Percentiles rank a stretch among this genome's conserved stretches.
phyloP scores from a whole-genome alignment of 805 yeast species.

The Wickerhamomyces mucosus region DNA sequence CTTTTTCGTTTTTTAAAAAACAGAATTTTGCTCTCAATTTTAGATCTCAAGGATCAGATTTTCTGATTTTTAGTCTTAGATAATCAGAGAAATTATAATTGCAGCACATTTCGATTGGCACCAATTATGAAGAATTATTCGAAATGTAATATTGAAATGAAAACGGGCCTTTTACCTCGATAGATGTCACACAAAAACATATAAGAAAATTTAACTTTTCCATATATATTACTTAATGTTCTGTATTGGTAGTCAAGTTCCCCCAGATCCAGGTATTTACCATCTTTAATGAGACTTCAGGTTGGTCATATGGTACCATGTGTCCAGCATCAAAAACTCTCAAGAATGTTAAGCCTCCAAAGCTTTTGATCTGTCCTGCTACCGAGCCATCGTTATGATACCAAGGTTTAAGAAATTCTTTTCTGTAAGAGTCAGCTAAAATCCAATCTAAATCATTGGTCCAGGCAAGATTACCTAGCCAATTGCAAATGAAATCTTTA shows the following conservation, averaged over 20 bases:
- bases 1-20: too few relatives aligned
- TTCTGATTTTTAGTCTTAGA: too few relatives aligned
- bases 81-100: too few relatives aligned
- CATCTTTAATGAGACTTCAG: constrained; percentile 60
- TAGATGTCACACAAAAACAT: too few relatives aligned
- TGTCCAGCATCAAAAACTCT: constrained; percentile 81
- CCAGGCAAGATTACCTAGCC: constrained; percentile 89
- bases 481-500: constrained; percentile 86
- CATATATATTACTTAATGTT: too few relatives aligned
- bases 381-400: constrained; percentile 25
- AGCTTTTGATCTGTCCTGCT: constrained; percentile 71
- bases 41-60: too few relatives aligned
- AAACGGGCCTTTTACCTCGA: too few relatives aligned
- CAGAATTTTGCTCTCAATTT: too few relatives aligned
- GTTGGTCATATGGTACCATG: constrained; percentile 89
- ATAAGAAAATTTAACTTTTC: too few relatives aligned
- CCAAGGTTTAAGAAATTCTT: constrained; percentile 35
- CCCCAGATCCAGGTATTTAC: constrained; percentile 69
- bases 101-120: too few relatives aligned
- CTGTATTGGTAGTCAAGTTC: constrained; percentile 15
- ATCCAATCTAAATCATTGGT: constrained; percentile 60
- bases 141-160: too few relatives aligned
- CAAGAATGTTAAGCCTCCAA: constrained; percentile 62
- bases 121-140: too few relatives aligned
- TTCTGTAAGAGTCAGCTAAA: constrained; percentile 37